A percentile compares a stretch with the other conserved stretches of the same genome.
These are phyloP conservation scores for Pleurotus tuber-regium DNA, from an alignment of 768 basidiomycete genomes.

Conservation along the genomic window DNA sequence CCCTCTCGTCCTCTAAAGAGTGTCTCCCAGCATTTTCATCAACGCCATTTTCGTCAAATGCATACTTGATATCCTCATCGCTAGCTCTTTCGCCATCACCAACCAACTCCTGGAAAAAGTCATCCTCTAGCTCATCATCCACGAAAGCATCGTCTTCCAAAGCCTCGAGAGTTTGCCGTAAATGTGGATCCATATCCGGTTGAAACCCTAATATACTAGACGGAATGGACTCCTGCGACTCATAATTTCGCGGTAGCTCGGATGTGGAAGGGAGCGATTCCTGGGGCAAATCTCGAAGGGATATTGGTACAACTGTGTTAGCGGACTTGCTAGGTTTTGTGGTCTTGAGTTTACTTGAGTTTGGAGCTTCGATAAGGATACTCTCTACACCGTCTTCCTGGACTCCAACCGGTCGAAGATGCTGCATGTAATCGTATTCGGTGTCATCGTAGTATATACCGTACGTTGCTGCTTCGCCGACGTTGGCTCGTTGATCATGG, in stretches of 20 bases:
- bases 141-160: slow-evolving; percentile 96
- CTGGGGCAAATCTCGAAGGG: slow-evolving; percentile 59
- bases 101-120: slow-evolving; percentile 75
- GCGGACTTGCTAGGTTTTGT: slow-evolving; percentile 21
- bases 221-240: slow-evolving; percentile 76
- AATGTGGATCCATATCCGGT: slow-evolving; percentile 95
- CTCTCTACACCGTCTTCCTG: slow-evolving; percentile 82
- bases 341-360: slow-evolving; percentile 32
- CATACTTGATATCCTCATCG: slow-evolving; percentile 62
- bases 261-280: slow-evolving; percentile 69
- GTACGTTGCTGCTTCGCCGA: slow-evolving; percentile 87
- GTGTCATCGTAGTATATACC: slow-evolving; percentile 95
- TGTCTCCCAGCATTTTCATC: slow-evolving; percentile 23
- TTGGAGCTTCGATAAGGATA: slow-evolving; percentile 75
- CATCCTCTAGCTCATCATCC: slow-evolving; percentile 68
- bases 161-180: slow-evolving; percentile 90
- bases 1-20: slow-evolving; percentile 17
- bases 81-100: slow-evolving; percentile 63
- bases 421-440: slow-evolving; percentile 98
- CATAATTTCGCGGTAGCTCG: slow-evolving; percentile 74
- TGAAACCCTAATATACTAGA: slow-evolving; percentile 84
- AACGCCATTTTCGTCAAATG: slow-evolving; percentile 58
- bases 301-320: slow-evolving; percentile 34
- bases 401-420: slow-evolving; percentile 75
- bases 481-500: slow-evolving; percentile 48